A percentile compares a stretch with the other conserved stretches of the same genome.
Conservation (phyloP, 2,329 filamentous ascomycete genomes). For the Paradendryphiella salina region DNA sequence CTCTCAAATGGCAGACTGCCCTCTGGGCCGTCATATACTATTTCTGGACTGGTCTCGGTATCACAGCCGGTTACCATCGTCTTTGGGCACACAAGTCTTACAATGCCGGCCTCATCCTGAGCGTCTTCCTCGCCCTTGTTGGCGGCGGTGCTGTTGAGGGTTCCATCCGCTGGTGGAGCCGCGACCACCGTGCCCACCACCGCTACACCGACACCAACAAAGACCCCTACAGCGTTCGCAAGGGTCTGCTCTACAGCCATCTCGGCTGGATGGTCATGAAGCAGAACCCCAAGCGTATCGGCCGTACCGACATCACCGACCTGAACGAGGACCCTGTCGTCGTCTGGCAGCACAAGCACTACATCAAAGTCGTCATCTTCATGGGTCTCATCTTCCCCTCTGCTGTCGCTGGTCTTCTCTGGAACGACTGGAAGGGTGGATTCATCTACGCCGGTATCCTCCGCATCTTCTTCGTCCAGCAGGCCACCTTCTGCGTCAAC, state of each 20-base stretch:
- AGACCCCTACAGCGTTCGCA: slow-evolving; percentile 58
- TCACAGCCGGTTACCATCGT: slow-evolving; percentile 65
- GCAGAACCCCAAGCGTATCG: slow-evolving; percentile 58
- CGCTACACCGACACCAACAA: slow-evolving; percentile 58
- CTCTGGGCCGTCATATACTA: slow-evolving; percentile 79
- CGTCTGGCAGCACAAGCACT: slow-evolving; percentile 56
- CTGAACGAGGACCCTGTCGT: slow-evolving; percentile 57
- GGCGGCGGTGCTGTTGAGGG: slow-evolving; percentile 56
- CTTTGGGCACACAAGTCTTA: slow-evolving; percentile 67
- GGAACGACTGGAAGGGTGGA: slow-evolving; percentile 56
- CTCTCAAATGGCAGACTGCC: slow-evolving; percentile 71
- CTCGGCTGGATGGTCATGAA: slow-evolving; percentile 60
- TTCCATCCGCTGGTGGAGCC: slow-evolving; percentile 56
- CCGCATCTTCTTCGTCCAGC: slow-evolving; percentile 58
- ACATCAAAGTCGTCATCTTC: slow-evolving; percentile 53
- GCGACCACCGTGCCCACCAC: slow-evolving; percentile 57
- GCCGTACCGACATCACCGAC: slow-evolving; percentile 57
- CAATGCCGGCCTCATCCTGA: slow-evolving; percentile 50
- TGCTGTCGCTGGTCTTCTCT: slow-evolving; percentile 53
- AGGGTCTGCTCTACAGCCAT: slow-evolving; percentile 57
- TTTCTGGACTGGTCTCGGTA: slow-evolving; percentile 77
- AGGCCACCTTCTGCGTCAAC: slow-evolving; percentile 60
- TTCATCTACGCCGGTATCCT: slow-evolving; percentile 58
- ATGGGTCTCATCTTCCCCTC: slow-evolving; percentile 56
- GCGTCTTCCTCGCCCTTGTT: slow-evolving; percentile 54